Conservation (phyloP, 2,329 filamentous ascomycete genomes). For the Fusarium xyrophilum region DNA sequence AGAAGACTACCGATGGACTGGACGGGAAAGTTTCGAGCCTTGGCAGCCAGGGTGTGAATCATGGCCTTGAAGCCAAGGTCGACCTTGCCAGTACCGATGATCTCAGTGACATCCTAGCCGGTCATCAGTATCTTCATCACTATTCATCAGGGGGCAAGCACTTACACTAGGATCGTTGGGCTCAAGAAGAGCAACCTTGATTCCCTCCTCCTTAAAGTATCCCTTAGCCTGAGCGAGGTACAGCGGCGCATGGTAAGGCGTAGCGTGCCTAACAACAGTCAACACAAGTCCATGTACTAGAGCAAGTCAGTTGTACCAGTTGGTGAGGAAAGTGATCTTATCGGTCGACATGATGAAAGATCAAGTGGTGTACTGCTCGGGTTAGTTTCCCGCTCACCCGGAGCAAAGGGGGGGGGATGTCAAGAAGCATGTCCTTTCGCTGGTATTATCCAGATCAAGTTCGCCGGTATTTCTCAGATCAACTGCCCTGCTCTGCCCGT, state of each 20-base stretch:
- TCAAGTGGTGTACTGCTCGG: slow-evolving; percentile 53
- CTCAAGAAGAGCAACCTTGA: slow-evolving; percentile 79
- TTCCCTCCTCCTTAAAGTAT: slow-evolving; percentile 76
- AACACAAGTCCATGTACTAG: slow-evolving; percentile 31
- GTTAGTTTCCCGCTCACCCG: slow-evolving; percentile 54
- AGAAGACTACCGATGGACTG: slow-evolving; percentile 76
- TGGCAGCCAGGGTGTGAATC: slow-evolving; percentile 82
- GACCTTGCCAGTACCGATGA: slow-evolving; percentile 77
- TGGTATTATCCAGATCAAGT: slow-evolving; percentile 90
- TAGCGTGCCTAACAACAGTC: slow-evolving; percentile 70
- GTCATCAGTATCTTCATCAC: not conserved
- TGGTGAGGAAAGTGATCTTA: slow-evolving; percentile 85
- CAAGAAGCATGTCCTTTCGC: slow-evolving; percentile 86
- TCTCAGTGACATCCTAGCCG: slow-evolving; percentile 75
- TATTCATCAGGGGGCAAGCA: fast-evolving
- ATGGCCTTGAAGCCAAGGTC: slow-evolving; percentile 84
- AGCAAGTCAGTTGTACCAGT: slow-evolving; percentile 64
- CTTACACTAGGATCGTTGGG: slow-evolving; percentile 77
- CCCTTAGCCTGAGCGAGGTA: slow-evolving; percentile 80
- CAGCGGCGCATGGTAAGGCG: slow-evolving; percentile 79
- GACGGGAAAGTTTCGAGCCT: slow-evolving; percentile 77
- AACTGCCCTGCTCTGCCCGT: slow-evolving; percentile 41
- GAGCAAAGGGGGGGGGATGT: slow-evolving; percentile 42
- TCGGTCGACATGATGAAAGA: slow-evolving; percentile 74
- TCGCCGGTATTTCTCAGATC: slow-evolving; percentile 80